Evolutionary conservation across 306 rosid genomes (phyloP).

Genomic region (Fragaria ananassa): DNA sequence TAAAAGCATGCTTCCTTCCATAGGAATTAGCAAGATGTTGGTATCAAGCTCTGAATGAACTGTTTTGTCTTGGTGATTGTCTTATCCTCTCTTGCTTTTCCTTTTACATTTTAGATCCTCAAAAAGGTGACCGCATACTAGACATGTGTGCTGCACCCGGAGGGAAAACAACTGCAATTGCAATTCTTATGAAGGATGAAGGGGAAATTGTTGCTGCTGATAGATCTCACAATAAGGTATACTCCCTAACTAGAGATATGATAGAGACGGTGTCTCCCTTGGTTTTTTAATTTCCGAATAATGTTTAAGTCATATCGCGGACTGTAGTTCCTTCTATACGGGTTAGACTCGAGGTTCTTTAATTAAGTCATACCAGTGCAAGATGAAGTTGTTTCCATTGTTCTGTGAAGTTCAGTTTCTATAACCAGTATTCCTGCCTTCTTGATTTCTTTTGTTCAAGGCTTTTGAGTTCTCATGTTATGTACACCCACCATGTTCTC

Average conservation of each 20-base stretch:
- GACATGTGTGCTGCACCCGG: conserved; percentile 99
- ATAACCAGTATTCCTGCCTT: not conserved
- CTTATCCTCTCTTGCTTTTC: conserved; percentile 9
- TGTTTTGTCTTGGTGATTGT: not conserved
- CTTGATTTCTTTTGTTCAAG: not conserved
- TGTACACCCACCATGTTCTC: conserved; percentile 22
- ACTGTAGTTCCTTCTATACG: not conserved
- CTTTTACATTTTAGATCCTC: conserved; percentile 61
- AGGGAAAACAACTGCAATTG: conserved; percentile 95
- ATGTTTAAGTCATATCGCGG: not conserved
- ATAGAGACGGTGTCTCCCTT: conserved; percentile 11
- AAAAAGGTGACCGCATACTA: conserved; percentile 75
- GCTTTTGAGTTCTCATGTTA: conserved; percentile 8
- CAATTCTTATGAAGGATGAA: conserved; percentile 84
- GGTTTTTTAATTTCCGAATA: not conserved
- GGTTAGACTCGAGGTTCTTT: too few species aligned
- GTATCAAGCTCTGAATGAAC: not conserved
- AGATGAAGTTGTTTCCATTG: not conserved
- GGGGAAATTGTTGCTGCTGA: conserved; percentile 90
- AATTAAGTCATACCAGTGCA: not conserved
- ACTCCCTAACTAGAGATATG: conserved; percentile 20
- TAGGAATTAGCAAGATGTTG: not conserved
- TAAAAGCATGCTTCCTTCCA: not conserved
- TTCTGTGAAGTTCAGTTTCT: not conserved
- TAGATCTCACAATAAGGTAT: conserved; percentile 96